Evolutionary conservation across 345 rosid genomes (phyloP), one percentile per base, ranked within the genome.

Genomic region (Anastatica hierochuntica): DNA sequence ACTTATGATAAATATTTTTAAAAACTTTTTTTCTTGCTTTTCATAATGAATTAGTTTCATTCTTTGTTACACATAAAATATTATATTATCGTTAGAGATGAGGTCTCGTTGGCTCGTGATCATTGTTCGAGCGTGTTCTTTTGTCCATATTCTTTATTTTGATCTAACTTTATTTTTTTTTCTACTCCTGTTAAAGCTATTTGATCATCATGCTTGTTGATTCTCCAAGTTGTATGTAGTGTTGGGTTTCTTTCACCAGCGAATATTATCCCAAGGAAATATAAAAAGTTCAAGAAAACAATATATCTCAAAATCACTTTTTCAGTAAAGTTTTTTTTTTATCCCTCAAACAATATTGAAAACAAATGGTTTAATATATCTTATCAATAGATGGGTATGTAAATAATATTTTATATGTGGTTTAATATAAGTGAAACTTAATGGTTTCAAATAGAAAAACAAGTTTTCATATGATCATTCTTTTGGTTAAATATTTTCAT

Each of bases 171-270:
- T 66, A 43, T 36, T 51, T 43, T 58, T 50, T 58, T 66, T 58
- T 35, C 43, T 50, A 57, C 64, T 66, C 53, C 43, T 52, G 55
- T 58, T 58, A 59, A 66, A 66, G 60, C 55, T 66, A 66, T 66
- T 51, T 43, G 60, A 58, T 50, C 59, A 58, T 66, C 47, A 66
- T 52, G 54, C 54, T 43, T n/a, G 54, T 49, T 43, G 71, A 66
- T 66, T 66, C 71, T 66, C 71, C 71, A 66, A 58, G 60, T 58
- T 66, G 71, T 66, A 66, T 66, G 65, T 58, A 14, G 65, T 51
- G 64, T 58, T 58, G 55, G 27, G 55, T 66, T 58, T 58, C 71
- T 58, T 51, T 58, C 71, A 58, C 65, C 70, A 66, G 64, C 64
- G 70, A 58, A 66, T 66, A 66, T 43, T 66, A 39, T 50, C 59